Conservation (phyloP, 2,329 filamentous ascomycete species). For the Monosporascus sp. region DNA sequence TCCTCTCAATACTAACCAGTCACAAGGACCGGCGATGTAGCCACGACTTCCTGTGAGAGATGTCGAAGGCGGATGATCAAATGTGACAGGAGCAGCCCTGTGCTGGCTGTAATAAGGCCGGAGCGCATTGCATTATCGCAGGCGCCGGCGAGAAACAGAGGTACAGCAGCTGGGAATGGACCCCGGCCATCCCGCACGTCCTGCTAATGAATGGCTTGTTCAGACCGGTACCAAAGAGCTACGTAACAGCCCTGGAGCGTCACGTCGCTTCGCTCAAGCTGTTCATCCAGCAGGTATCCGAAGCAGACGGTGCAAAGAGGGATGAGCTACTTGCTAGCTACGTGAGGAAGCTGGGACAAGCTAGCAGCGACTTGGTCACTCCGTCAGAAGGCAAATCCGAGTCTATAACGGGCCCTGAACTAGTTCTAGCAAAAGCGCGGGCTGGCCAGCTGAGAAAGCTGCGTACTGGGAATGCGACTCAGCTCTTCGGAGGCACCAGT, state of each 20-base stretch:
- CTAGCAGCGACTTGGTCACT: slow-evolving; percentile 7
- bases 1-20: neutral
- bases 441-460: slow-evolving; percentile 34
- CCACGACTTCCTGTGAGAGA: slow-evolving; percentile 1
- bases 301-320: slow-evolving; percentile 32
- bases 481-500: slow-evolving; percentile 45
- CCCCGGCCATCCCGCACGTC: neutral
- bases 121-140: neutral
- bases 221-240: slow-evolving; percentile 40
- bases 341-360: slow-evolving; percentile 14
- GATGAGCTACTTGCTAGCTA: slow-evolving; percentile 38
- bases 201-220: neutral
- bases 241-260: slow-evolving; percentile 42
- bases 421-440: slow-evolving; percentile 24
- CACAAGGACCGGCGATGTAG: slow-evolving; percentile 1
- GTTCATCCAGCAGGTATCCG: slow-evolving; percentile 38
- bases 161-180: neutral
- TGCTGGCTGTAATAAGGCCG: neutral
- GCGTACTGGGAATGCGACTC: slow-evolving; percentile 33
- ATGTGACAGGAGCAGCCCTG: neutral
- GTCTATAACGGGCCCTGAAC: slow-evolving; percentile 10
- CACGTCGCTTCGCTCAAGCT: slow-evolving; percentile 41
- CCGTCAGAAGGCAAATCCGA: slow-evolving; percentile 7
- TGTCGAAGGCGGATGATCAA: neutral
- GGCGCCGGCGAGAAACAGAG: neutral